A percentile compares a stretch with the other conserved stretches of the same genome.
These are phyloP conservation scores for Aureobasidium sp. DNA, from an alignment of 2,329 filamentous ascomycete genomes.

Conservation along the genomic window DNA sequence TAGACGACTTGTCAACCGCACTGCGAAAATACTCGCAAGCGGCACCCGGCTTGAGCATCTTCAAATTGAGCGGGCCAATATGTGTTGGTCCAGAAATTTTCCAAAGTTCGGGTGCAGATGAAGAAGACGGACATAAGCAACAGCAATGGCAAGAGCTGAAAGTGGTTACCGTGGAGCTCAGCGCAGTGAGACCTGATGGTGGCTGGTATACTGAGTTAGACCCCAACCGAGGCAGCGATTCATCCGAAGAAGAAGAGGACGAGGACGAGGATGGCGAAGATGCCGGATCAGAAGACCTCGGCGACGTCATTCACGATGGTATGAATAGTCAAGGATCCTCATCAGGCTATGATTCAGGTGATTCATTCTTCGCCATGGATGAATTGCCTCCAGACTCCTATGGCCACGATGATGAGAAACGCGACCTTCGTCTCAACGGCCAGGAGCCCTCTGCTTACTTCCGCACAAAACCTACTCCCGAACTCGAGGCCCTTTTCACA, in stretches of 20 bases:
- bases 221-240: background rate
- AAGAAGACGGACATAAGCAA: background rate
- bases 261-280: background rate
- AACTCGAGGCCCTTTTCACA: too few relatives aligned
- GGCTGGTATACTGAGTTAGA: constrained; percentile 14
- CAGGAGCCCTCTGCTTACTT: too few relatives aligned
- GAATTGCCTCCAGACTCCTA: too few relatives aligned
- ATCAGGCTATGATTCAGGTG: too few relatives aligned
- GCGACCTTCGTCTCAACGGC: too few relatives aligned
- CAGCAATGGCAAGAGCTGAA: background rate
- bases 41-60: background rate
- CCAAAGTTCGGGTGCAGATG: too few relatives aligned
- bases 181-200: constrained; percentile 7
- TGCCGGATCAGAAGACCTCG: too few relatives aligned
- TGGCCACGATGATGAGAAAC: too few relatives aligned
- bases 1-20: background rate
- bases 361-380: too few relatives aligned
- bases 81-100: background rate
- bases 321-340: too few relatives aligned
- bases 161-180: background rate
- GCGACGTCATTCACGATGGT: too few relatives aligned
- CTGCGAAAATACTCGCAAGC: background rate
- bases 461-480: too few relatives aligned
- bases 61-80: background rate
- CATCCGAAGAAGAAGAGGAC: constrained; percentile 6